phyloP scores from a whole-genome alignment of 2,329 filamentous ascomycete species.

The Aspergillus sp. region DNA sequence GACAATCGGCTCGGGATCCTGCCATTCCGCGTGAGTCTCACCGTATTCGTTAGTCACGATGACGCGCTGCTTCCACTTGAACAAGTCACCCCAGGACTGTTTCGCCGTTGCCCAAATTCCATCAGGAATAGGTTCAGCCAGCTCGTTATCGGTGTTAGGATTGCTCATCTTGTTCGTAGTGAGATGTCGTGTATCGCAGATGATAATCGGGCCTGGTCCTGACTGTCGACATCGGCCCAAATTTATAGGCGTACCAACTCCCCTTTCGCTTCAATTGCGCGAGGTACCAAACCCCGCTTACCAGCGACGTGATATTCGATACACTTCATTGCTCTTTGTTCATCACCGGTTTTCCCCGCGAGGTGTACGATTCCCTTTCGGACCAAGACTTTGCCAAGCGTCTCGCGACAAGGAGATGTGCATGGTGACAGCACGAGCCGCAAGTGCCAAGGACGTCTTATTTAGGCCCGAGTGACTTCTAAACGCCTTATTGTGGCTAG shows the following conservation, averaged over 20 bases:
- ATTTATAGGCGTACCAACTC: not conserved
- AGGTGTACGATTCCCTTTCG: not conserved
- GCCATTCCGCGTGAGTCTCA: constrained; percentile 63
- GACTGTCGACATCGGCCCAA: not conserved
- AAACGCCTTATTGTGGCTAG: too few species aligned
- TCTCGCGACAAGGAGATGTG: not conserved
- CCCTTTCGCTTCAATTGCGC: not conserved
- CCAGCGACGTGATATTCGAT: not conserved
- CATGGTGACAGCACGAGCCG: not conserved
- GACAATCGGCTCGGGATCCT: constrained; percentile 55
- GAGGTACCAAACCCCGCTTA: not conserved
- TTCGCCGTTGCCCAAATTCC: constrained; percentile 59
- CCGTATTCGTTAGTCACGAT: constrained; percentile 49
- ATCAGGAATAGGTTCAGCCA: constrained; percentile 61
- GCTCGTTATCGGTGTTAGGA: constrained; percentile 30
- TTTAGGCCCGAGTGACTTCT: too few species aligned
- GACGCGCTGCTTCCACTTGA: constrained; percentile 68
- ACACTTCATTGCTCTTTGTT: not conserved
- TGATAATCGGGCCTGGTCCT: not conserved
- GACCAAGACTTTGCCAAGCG: not conserved
- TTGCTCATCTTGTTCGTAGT: not conserved
- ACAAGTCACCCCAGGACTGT: constrained; percentile 59
- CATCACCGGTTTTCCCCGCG: not conserved
- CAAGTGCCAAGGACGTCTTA: not conserved
- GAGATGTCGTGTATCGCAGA: not conserved